Base-by-base conservation (phyloP, 495 filamentous ascomycete genomes). In the Daldinia vernicosa region DNA sequence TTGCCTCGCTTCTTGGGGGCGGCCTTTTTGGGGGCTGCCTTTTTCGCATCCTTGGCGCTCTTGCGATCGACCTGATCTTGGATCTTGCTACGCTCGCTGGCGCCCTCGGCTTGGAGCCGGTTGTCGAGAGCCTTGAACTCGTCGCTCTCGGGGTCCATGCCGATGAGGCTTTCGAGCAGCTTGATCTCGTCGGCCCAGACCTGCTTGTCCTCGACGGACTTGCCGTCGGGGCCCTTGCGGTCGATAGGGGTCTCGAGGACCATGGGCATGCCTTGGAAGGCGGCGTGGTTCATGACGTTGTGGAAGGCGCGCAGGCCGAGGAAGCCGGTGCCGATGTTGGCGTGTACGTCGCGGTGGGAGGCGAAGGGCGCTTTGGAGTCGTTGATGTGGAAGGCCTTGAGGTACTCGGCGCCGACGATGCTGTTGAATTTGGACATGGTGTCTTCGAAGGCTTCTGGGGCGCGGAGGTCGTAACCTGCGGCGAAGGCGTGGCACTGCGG, bases 201-300 rank as follows among this genome's bases (percentile, higher is more conserved):
- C 30, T 85, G 82, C 67, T 88, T 91, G 71, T 97, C 93, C 45
- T 92, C 88, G 33, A 89, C 81, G 33, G 78, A 78, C 75, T 87
- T 88, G 4, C 84, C 86, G 69, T 86, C 78, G 9, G 81, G 70
- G 7, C 84, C 84, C 60, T 82, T 85, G 32, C 87, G 84, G 51
- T 96, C 91, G 72, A 97, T 95, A 15, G 95, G 95, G 40, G 95
- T 98, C 80, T 99, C 95, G 17, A 99, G 84, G 6, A 99, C 88
- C 89, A 99, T 93, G 3, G 95, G 95, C 56, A 98, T 71, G 11
- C 87, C 88, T 73, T 93, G 85, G 43, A 98, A 91, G 0, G 87
- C 82, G 35, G 80, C 82, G 78, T 93, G 89, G 78, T 99, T 98
- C 84, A 98, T 90, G 35, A 99, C 83, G 74, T 92, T 93, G 76